Base-by-base conservation (phyloP, 371 early-diverging fungal genomes). In the Mucor indicus region DNA sequence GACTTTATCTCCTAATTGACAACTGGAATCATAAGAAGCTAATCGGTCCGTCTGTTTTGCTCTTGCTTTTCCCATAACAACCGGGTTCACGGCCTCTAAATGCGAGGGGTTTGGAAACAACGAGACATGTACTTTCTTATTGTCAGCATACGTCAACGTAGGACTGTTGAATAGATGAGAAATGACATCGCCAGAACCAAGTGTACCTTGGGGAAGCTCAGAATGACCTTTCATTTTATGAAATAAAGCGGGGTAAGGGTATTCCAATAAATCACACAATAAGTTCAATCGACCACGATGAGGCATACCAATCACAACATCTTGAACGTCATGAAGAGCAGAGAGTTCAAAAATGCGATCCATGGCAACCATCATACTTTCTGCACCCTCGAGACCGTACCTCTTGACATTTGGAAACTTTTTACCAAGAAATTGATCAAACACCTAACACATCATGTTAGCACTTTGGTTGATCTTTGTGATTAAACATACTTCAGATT, bases 311-410 rank as follows among this genome's bases (percentile, higher is more conserved):
- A 97, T 50, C 7, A 96, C 84, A 13, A 87, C 75, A 35, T 93
- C 88, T 13, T 81, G 68, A 16, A 95, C 67, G 22, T 89, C 92
- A 17, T 78, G 79, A 50, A 79, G 70, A 19, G 76, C 83, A 38
- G 84, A 81, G 0, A 81, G 69, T 38, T 77, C 74, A 70, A 96
- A 91, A n/a, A 95, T 62, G 40, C 87, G 72, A 65, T 95, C 92
- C 33, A 97, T 63, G 6, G 88, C 92, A 0, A 93, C 86, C 83
- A 96, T 92, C 87, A 96, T 93, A 52, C 88, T 85, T 64, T 98
- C 98, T n/a, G 91, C 93, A 15, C 98, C 98, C 62, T 98, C 96
- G 13, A 98, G 67, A 12, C 98, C 98, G 53, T 96, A 98, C 13
- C 98, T 81, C 71, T 97, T 97, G 42, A 95, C 87, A 55, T 92